Evolutionary conservation across 805 yeast species (phyloP), one percentile per base, ranked within the genome.

Genomic region (Nakazawaea molendinolei): DNA sequence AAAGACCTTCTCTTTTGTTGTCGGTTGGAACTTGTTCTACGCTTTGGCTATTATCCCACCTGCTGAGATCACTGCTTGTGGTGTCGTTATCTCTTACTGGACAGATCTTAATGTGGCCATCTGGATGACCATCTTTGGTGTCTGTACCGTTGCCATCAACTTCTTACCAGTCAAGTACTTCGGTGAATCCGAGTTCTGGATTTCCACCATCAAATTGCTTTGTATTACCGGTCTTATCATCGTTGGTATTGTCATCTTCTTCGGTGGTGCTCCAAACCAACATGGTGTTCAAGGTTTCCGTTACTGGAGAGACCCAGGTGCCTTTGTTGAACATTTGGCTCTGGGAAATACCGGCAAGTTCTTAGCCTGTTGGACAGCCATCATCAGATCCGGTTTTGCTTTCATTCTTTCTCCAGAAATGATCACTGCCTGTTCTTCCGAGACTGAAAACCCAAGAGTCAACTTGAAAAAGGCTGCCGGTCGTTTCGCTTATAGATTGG

Each of bases 111-210:
- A 64, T 41, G 58, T 51, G n/a, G 72, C 71, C 7, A 70, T 70
- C n/a, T 70, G 75, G 72, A 64, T 72, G 37, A 57, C 76, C 19
- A 55, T 71, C 1, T 68, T 73, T 43, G 53, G 71, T 46, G 62
- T 69, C 8, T 40, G 68, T 3, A 65, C 70, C 35, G 46, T 64
- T 9, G 41, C 58, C 4, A 52, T 69, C 46, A 71, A 71, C 51
- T 55, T 69, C 22, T 65, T 70, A 43, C 79, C 78, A 41, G 71
- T 74, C n/a, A 60, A 56, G 31, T 76, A 76, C 41, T 74, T 71
- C 42, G 82, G 79, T 28, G 80, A 74, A 51, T 74, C 76, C 19
- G 83, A 76, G 50, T 70, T 83, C 41, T 67, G 74, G 52, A 78
- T 82, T 50, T 79, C 85, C 37, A 44, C 71, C 40, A 66, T 81